Conservation (phyloP, 176 grass and related monocot species). For the Eleusine indica region DNA sequence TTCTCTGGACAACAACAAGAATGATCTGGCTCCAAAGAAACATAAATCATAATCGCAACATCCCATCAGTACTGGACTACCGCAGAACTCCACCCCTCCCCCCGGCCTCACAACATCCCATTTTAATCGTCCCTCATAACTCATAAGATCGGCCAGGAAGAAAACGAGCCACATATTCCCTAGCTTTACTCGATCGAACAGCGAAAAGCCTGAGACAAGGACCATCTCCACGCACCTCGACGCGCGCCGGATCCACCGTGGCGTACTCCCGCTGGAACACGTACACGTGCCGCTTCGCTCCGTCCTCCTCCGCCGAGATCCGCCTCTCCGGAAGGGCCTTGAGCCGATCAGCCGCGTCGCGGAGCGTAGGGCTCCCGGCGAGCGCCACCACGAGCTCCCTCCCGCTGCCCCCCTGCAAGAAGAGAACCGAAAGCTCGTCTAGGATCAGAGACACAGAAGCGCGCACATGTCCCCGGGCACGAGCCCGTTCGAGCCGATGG, state of each 20-base stretch:
- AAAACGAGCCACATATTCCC: neutral
- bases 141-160: neutral
- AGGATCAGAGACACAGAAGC: conserved; percentile 21
- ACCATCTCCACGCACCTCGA: conserved; percentile 50
- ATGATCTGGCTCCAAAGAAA: neutral
- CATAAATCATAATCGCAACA: neutral
- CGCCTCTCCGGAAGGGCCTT: conserved; percentile 49
- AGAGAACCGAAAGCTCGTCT: neutral
- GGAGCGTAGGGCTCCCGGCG: conserved; percentile 47
- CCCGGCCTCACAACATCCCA: neutral
- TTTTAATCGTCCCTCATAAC: conserved; percentile 8
- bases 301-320: conserved; percentile 49
- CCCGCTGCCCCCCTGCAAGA: conserved; percentile 35
- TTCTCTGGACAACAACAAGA: neutral
- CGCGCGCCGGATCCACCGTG: conserved; percentile 72
- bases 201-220: neutral
- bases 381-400: conserved; percentile 62
- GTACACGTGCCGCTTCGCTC: conserved; percentile 57
- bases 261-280: conserved; percentile 91
- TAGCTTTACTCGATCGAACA: neutral
- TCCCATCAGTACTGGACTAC: neutral
- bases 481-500: too few species aligned
- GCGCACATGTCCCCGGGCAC: neutral
- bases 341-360: conserved; percentile 55
- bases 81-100: neutral